These are phyloP conservation scores for Yamadazyma takamatsuzukensis DNA, from an alignment of 805 yeast genomes.

Conservation along the genomic window DNA sequence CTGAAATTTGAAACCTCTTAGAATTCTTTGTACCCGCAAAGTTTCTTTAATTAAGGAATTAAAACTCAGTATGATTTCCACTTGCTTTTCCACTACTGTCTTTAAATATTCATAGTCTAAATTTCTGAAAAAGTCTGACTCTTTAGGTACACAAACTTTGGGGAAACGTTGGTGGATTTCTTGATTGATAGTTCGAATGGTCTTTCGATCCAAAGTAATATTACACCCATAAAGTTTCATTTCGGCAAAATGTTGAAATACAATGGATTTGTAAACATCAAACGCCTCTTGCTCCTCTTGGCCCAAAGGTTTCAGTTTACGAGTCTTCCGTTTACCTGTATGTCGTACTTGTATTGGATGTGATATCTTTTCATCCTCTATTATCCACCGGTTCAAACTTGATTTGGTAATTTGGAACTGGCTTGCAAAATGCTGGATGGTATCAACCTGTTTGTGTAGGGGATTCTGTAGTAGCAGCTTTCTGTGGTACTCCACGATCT, in stretches of 20 bases:
- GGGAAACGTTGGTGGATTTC: too few relatives aligned
- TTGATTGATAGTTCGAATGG: too few relatives aligned
- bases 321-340: too few relatives aligned
- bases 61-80: slow-evolving; percentile 8
- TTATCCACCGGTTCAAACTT: slow-evolving; percentile 17
- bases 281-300: too few relatives aligned
- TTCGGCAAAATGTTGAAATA: slow-evolving; percentile 3
- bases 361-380: slow-evolving; percentile 7
- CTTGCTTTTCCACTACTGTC: slow-evolving; percentile 11
- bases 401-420: slow-evolving; percentile 14
- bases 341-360: too few relatives aligned
- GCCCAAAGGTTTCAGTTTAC: too few relatives aligned
- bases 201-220: too few relatives aligned
- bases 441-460: slow-evolving; percentile 16
- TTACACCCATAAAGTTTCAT: background rate
- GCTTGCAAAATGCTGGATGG: slow-evolving; percentile 14
- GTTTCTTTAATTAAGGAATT: slow-evolving; percentile 13
- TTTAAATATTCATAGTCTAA: too few relatives aligned
- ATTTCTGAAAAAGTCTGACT: too few relatives aligned
- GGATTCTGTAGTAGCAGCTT: slow-evolving; percentile 15
- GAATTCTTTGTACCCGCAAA: slow-evolving; percentile 7
- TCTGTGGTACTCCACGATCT: slow-evolving; percentile 18
- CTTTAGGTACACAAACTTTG: too few relatives aligned
- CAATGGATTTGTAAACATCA: too few relatives aligned
- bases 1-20: slow-evolving; percentile 9